A percentile compares a stretch with the other conserved stretches of the same genome.
Evolutionary conservation across 257 asterid genomes (phyloP).

Genomic region (Scutellaria barbata): DNA sequence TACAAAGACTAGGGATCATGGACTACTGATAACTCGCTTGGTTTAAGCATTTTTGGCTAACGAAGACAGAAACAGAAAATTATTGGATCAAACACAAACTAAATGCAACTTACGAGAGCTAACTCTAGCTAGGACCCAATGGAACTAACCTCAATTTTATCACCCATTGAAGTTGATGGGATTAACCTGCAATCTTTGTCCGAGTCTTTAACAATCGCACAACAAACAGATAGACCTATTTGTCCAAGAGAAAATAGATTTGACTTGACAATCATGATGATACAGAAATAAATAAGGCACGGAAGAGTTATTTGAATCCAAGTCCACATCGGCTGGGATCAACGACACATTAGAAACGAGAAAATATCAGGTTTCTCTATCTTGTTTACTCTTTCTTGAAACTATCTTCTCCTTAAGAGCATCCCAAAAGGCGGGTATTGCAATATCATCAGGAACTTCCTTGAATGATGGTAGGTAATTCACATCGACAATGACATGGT

Average conservation of each 20-base stretch:
- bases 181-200: constrained; percentile 9
- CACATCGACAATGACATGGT: constrained; percentile 92
- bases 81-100: no score
- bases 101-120: no score
- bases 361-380: constrained; percentile 33
- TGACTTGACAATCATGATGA: constrained; percentile 11
- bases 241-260: not conserved
- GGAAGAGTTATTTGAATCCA: constrained; percentile 5
- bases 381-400: constrained; percentile 40
- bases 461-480: constrained; percentile 96
- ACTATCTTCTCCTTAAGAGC: constrained; percentile 75
- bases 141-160: no score
- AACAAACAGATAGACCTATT: constrained; percentile 9
- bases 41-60: no score
- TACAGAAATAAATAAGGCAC: constrained; percentile 8
- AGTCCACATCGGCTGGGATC: constrained; percentile 25
- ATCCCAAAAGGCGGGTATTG: constrained; percentile 92
- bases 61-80: no score
- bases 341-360: not conserved
- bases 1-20: no score
- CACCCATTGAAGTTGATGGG: no score
- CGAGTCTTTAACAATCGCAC: not conserved
- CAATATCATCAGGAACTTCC: constrained; percentile 89
- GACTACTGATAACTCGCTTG: no score
- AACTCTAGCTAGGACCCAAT: no score